phyloP scores from a whole-genome alignment of 192 early-diverging fungal genomes.

The Coemansia sp. region DNA sequence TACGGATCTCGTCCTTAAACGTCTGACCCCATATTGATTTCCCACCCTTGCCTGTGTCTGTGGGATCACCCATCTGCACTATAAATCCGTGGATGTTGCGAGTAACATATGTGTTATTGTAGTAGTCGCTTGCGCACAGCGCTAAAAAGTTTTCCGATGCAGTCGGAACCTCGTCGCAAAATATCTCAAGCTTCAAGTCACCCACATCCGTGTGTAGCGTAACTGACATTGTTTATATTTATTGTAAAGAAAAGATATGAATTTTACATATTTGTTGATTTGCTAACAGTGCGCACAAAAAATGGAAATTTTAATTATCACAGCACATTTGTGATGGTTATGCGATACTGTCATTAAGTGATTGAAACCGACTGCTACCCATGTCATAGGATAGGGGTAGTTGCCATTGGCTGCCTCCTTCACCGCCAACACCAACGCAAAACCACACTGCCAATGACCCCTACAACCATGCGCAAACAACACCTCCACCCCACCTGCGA shows the following conservation, averaged over 20 bases:
- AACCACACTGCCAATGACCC: no score
- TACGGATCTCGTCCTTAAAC: slow-evolving; percentile 79
- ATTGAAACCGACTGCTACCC: no score
- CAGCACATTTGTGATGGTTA: not conserved
- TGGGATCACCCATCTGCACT: slow-evolving; percentile 88
- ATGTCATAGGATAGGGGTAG: no score
- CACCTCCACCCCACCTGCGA: no score
- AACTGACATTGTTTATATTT: slow-evolving; percentile 60
- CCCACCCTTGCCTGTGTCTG: slow-evolving; percentile 83
- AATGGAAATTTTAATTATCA: not conserved
- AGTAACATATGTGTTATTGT: slow-evolving; percentile 83
- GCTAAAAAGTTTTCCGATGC: slow-evolving; percentile 94
- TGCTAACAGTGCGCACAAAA: not conserved
- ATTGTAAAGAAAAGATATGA: not conserved
- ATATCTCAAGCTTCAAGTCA: slow-evolving; percentile 91
- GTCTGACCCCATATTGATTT: slow-evolving; percentile 80
- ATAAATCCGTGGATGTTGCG: slow-evolving; percentile 84
- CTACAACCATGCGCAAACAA: no score
- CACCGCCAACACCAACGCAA: no score
- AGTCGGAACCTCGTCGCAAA: slow-evolving; percentile 82
- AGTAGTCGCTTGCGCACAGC: slow-evolving; percentile 91
- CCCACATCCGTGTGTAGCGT: slow-evolving; percentile 91
- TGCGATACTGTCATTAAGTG: not conserved
- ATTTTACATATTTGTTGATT: not conserved
- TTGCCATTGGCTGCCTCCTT: no score